Evolutionary conservation across 1,139 yeast species (phyloP).

Genomic region (Yamadazyma triangularis): DNA sequence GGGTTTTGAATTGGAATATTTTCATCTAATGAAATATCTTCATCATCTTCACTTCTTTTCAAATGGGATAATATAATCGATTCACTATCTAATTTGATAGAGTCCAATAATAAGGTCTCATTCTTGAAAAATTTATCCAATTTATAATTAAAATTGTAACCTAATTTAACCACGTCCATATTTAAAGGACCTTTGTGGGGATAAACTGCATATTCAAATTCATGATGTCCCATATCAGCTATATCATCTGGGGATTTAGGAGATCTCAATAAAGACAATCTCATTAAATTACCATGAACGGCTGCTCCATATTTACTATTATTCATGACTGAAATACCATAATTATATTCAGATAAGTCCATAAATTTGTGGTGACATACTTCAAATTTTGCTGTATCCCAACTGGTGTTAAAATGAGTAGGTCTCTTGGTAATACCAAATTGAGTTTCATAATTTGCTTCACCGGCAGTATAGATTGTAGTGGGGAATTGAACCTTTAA

Average conservation of each 20-base stretch:
- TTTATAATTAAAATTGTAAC: constrained; percentile 75
- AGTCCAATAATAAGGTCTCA: constrained; percentile 9
- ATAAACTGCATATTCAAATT: constrained; percentile 74
- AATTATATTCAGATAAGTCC: constrained; percentile 79
- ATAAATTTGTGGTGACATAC: constrained; percentile 93
- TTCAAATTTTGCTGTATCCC: constrained; percentile 97
- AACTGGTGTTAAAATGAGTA: constrained; percentile 87
- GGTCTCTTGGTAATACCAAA: constrained; percentile 89
- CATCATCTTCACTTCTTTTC: constrained; percentile 87
- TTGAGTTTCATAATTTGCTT: constrained; percentile 87
- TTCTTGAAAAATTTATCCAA: constrained; percentile 15
- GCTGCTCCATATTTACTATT: constrained; percentile 89
- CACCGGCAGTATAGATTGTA: constrained; percentile 60
- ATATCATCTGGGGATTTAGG: constrained; percentile 89
- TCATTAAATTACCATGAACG: constrained; percentile 83
- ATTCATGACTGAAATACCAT: constrained; percentile 85
- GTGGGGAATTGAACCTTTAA: constrained; percentile 95
- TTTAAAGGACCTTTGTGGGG: constrained; percentile 75
- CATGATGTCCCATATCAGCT: constrained; percentile 91
- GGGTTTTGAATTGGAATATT: constrained; percentile 33
- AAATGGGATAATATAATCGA: constrained; percentile 65
- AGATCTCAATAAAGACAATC: constrained; percentile 75
- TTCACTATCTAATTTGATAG: constrained; percentile 35
- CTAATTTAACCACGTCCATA: constrained; percentile 64
- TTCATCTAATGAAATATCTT: constrained; percentile 38